These are phyloP conservation scores for Exserohilum turcica DNA, from an alignment of 2,329 filamentous ascomycete genomes.

Conservation along the genomic window DNA sequence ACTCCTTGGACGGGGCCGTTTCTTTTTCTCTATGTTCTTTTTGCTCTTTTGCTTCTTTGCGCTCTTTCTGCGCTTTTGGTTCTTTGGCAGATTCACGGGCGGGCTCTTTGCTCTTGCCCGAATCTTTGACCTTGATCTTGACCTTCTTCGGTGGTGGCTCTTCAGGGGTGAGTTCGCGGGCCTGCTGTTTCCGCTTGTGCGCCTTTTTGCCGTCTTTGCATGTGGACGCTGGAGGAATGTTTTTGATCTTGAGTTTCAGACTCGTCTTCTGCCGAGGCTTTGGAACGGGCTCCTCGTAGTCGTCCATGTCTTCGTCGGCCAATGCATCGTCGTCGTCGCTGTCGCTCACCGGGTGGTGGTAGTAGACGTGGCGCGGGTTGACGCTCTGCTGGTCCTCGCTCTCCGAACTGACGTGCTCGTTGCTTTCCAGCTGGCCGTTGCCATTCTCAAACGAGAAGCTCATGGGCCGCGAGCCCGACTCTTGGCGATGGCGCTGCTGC, in stretches of 20 bases:
- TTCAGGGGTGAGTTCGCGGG: conserved; percentile 35
- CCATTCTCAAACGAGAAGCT: conserved; percentile 73
- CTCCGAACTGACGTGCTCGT: conserved; percentile 47
- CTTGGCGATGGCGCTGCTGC: conserved; percentile 56
- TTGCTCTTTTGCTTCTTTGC: conserved; percentile 19
- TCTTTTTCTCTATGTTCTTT: conserved; percentile 28
- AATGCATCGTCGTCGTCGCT: conserved; percentile 35
- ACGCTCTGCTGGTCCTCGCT: conserved; percentile 41
- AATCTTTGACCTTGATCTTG: conserved; percentile 17
- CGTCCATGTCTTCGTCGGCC: conserved; percentile 44
- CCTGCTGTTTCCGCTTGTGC: conserved; percentile 34
- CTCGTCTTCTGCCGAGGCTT: conserved; percentile 34
- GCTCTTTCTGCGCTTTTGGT: conserved; percentile 10
- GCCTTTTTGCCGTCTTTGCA: conserved; percentile 30
- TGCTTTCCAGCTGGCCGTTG: conserved; percentile 60
- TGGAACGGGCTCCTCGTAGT: conserved; percentile 47
- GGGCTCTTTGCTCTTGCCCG: conserved; percentile 14
- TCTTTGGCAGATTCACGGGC: conserved; percentile 20
- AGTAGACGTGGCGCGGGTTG: conserved; percentile 43
- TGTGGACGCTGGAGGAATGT: conserved; percentile 18
- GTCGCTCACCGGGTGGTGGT: conserved; percentile 36
- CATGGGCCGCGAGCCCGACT: conserved; percentile 63
- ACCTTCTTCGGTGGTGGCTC: conserved; percentile 38
- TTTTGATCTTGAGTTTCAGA: conserved; percentile 41
- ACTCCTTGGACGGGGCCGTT: conserved; percentile 16